Conservation (phyloP, 441 rosid genomes). For the Biscutella laevigata region DNA sequence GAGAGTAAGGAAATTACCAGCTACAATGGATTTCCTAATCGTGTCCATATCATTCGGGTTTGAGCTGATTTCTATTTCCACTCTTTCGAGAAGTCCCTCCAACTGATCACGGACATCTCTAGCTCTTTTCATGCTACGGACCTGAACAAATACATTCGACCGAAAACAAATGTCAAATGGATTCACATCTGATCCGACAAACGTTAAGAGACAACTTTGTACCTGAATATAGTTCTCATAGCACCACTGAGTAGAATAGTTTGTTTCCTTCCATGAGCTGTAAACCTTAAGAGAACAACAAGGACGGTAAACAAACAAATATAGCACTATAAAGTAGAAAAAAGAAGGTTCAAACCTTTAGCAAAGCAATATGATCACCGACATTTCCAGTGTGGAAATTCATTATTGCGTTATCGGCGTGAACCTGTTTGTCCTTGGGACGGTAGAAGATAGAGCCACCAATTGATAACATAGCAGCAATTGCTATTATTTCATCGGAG, state of each 20-base stretch:
- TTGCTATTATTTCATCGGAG: slow-evolving; percentile 81
- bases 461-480: slow-evolving; percentile 90
- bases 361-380: slow-evolving; percentile 90
- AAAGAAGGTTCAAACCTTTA: slow-evolving; percentile 53
- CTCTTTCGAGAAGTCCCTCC: slow-evolving; percentile 95
- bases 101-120: slow-evolving; percentile 89
- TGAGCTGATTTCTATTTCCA: slow-evolving; percentile 76
- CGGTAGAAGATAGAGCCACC: slow-evolving; percentile 95
- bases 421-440: slow-evolving; percentile 94
- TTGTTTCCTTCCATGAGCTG: slow-evolving; percentile 92
- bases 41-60: slow-evolving; percentile 57
- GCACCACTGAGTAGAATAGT: slow-evolving; percentile 96
- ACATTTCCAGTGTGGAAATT: slow-evolving; percentile 91
- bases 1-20: slow-evolving; percentile 32
- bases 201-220: slow-evolving; percentile 4
- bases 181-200: neutral
- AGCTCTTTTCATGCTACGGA: slow-evolving; percentile 82
- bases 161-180: slow-evolving; percentile 8
- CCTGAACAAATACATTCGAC: slow-evolving; percentile 8
- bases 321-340: neutral
- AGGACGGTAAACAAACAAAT: slow-evolving; percentile 8
- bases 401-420: slow-evolving; percentile 91
- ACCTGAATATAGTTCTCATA: slow-evolving; percentile 98
- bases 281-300: slow-evolving; percentile 59
- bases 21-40: slow-evolving; percentile 46